Base-by-base conservation (phyloP, 331 rosid species). In the Telfairia occidentalis region DNA sequence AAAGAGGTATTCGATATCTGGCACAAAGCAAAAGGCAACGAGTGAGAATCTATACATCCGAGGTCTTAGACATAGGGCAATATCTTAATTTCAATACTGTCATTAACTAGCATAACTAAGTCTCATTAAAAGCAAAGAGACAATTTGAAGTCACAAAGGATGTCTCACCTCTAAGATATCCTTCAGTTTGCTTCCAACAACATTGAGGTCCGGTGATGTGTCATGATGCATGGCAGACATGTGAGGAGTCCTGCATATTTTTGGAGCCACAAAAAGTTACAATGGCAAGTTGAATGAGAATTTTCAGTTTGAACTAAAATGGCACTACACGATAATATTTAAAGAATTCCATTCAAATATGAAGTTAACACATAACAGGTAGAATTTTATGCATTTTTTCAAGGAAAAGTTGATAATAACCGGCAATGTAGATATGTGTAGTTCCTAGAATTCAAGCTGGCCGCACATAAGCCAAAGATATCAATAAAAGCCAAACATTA, bases 191-290 rank as follows among this genome's bases (percentile, higher is more conserved):
- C 77, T 83, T 63, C 85, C 96, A 60, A 92, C 97, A 63, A 87
- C 88, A 79, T 73, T 89, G 74, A 92, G 90, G 84, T 95, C 97
- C 4, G 97, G 66, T 65, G 97, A 90, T 0, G 88, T 71, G 77
- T 95, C 99, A 3, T 89, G 92, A 84, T 95, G 99, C 84, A 95
- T 90, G 6, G 90, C 88, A 67, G 96, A 90, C 94, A 90, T 89
- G 85, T 83, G 90, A 15, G 94, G 94, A 58, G 99, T 95, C 92
- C 99, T 95, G 82, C 64, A 78, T 43, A 72, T 69, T 71, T 8
- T 78, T 32, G 73, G 76, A 82, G 32, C 75, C 42, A 57, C 73
- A 43, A 77, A 0, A 43, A 15, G 43, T 71, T 71, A 71, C 75
- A 16, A 46, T 45, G 8, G 75, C 23, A 69, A 42, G 74, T 69